Evolutionary conservation across 805 yeast genomes (phyloP).

Genomic region (Martiniozyma abietophila): DNA sequence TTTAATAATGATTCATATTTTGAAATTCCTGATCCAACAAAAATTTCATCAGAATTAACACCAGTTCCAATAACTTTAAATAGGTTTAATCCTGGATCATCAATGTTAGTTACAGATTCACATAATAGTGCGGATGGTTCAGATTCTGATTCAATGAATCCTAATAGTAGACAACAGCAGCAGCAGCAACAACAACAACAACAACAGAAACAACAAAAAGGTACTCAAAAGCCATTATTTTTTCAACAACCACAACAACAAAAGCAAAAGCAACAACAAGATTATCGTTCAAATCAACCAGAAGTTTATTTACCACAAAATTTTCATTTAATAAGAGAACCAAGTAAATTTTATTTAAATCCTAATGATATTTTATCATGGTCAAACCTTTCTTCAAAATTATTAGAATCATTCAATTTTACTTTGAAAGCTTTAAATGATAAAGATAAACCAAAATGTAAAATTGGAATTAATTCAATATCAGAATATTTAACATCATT

Average conservation of each 20-base stretch:
- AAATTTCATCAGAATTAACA: conserved; percentile 17
- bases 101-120: neutral
- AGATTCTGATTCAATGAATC: too few relatives aligned
- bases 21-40: conserved; percentile 21
- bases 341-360: conserved; percentile 4
- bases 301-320: neutral
- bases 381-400: conserved; percentile 43
- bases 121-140: neutral
- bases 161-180: too few relatives aligned
- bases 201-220: neutral
- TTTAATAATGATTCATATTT: conserved; percentile 26
- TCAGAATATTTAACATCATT: conserved; percentile 44
- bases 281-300: neutral
- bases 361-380: conserved; percentile 50
- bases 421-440: conserved; percentile 43
- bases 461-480: conserved; percentile 42
- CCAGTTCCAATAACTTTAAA: conserved; percentile 14
- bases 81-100: neutral
- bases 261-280: neutral
- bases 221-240: too few relatives aligned
- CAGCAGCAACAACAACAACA: neutral
- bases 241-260: too few relatives aligned
- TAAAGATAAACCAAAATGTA: conserved; percentile 41
- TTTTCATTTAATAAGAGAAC: conserved; percentile 1
- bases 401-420: conserved; percentile 38